These are phyloP conservation scores for Polytolypa hystricis DNA, from an alignment of 2,329 filamentous ascomycete species.

Conservation along the genomic window DNA sequence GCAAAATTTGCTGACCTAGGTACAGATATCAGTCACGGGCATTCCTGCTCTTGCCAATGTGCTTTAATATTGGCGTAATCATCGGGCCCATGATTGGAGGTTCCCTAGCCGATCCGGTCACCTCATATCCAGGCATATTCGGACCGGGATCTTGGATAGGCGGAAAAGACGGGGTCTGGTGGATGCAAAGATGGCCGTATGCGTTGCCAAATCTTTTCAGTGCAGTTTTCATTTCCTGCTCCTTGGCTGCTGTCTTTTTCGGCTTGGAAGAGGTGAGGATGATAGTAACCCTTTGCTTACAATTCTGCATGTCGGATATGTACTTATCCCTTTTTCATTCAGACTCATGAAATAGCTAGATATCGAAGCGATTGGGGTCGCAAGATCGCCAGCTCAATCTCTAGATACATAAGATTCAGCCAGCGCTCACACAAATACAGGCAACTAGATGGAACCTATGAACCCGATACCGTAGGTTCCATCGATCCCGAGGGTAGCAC, in stretches of 20 bases:
- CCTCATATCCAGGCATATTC: conserved; percentile 52
- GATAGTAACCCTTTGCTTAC: no score
- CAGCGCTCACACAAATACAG: conserved; percentile 22
- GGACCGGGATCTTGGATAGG: conserved; percentile 48
- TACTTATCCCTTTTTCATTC: no score
- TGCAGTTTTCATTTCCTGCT: conserved; percentile 47
- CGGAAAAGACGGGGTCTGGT: conserved; percentile 47
- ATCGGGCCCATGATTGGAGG: conserved; percentile 53
- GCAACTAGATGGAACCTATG: conserved; percentile 19
- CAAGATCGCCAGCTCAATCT: conserved; percentile 25
- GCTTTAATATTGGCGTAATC: conserved; percentile 56
- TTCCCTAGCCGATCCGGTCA: conserved; percentile 54
- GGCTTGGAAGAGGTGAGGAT: conserved; percentile 57
- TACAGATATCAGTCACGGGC: conserved; percentile 39
- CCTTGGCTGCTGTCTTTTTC: conserved; percentile 47
- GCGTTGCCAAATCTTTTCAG: conserved; percentile 59
- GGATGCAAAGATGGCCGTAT: conserved; percentile 57
- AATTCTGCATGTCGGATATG: no score
- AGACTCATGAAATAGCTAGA: conserved; percentile 29
- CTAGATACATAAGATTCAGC: conserved; percentile 17
- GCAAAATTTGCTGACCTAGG: conserved; percentile 13
- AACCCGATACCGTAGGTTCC: conserved; percentile 19
- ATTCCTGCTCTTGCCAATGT: conserved; percentile 54
- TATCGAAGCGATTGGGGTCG: conserved; percentile 33
- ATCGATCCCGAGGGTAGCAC: conserved; percentile 23